A percentile compares a stretch with the other conserved stretches of the same genome.
phyloP scores from a whole-genome alignment of 169 alveolate species.

The Besnoitia besnoiti region DNA sequence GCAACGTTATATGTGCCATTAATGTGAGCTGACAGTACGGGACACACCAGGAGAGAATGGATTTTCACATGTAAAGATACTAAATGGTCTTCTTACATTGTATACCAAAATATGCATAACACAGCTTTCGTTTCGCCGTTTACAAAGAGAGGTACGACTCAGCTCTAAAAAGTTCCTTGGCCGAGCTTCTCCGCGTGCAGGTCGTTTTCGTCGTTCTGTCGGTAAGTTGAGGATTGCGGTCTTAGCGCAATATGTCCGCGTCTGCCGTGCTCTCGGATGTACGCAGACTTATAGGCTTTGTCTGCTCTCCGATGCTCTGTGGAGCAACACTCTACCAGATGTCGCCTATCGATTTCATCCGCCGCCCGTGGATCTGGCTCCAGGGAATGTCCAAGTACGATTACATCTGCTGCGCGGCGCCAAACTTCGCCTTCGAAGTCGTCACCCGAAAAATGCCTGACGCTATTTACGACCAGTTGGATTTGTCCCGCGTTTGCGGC shows the following conservation, averaged over 20 bases:
- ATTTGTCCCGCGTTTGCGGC: conserved; percentile 74
- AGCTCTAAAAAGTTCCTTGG: too few relatives aligned
- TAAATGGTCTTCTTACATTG: too few relatives aligned
- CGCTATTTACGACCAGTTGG: conserved; percentile 62
- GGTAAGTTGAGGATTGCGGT: background rate
- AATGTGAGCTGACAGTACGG: too few relatives aligned
- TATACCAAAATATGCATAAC: too few relatives aligned
- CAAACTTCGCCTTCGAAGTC: conserved; percentile 81
- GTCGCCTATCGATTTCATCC: conserved; percentile 81
- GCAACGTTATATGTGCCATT: too few relatives aligned
- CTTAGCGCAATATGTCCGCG: background rate
- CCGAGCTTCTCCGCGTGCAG: background rate
- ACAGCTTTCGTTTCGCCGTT: too few relatives aligned
- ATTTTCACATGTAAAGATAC: too few relatives aligned
- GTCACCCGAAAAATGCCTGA: conserved; percentile 76
- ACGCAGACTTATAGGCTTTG: conserved; percentile 77
- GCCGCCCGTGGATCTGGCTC: conserved; percentile 78
- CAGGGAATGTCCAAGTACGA: conserved; percentile 75
- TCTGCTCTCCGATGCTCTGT: conserved; percentile 75
- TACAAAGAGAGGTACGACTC: too few relatives aligned
- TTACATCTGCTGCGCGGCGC: conserved; percentile 78
- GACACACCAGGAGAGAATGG: too few relatives aligned
- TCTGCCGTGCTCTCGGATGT: background rate
- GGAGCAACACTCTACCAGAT: conserved; percentile 76
- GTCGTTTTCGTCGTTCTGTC: background rate